Evolutionary conservation across 1,284 basidiomycete species (phyloP).

Genomic region (Mycena citricolor): DNA sequence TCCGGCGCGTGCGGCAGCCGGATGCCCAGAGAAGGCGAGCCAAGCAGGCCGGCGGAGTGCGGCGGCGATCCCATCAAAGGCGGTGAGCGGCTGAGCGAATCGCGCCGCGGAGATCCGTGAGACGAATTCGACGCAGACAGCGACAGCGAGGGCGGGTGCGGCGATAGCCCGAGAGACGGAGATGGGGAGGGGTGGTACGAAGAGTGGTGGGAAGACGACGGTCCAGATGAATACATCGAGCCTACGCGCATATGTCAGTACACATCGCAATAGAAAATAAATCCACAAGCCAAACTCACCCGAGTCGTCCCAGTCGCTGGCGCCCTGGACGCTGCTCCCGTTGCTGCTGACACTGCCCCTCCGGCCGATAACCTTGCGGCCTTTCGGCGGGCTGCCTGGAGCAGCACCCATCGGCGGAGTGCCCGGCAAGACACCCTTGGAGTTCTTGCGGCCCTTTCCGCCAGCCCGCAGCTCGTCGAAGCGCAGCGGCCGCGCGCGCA

Average conservation of each 20-base stretch:
- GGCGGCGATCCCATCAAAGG: constrained; percentile 11
- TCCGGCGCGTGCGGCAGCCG: constrained; percentile 23
- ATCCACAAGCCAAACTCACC: constrained; percentile 12
- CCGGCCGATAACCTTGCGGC: neutral
- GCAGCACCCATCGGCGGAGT: neutral
- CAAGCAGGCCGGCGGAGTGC: constrained; percentile 5
- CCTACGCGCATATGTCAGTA: neutral
- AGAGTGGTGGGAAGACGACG: constrained; percentile 16
- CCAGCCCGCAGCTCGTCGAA: constrained; percentile 83
- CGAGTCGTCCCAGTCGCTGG: constrained; percentile 24
- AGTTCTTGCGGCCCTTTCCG: constrained; percentile 59
- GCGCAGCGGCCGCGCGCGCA: constrained; percentile 74
- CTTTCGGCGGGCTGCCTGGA: neutral
- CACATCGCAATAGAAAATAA: neutral
- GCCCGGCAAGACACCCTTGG: constrained; percentile 6
- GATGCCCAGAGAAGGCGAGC: constrained; percentile 13
- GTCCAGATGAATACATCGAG: constrained; percentile 14
- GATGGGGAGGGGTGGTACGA: constrained; percentile 19
- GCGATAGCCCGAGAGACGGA: constrained; percentile 7
- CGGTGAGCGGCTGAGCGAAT: constrained; percentile 9
- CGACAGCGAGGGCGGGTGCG: constrained; percentile 14
- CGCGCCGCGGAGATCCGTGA: neutral
- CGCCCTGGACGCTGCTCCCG: constrained; percentile 19
- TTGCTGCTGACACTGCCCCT: constrained; percentile 16
- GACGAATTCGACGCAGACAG: constrained; percentile 2